Evolutionary conservation across 805 yeast species (phyloP), one percentile per base, ranked within the genome.

Genomic region (Jamesozyma piceae): DNA sequence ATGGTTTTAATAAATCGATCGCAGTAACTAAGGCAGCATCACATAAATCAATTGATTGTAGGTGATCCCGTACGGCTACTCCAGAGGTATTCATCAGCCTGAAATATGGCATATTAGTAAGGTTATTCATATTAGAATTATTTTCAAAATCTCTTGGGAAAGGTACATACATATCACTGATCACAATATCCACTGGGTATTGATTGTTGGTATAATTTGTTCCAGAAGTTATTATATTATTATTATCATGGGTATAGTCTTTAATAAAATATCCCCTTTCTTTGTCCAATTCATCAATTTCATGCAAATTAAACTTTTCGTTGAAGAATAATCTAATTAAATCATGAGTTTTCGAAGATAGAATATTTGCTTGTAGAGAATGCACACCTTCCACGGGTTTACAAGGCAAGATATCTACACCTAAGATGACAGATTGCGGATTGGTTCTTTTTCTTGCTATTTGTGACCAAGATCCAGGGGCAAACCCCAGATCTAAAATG

Each of bases 71-170:
- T 33, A 82, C 78, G 9, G 80, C 75, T 33, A 85, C 65, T 3
- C 98, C 97, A 13, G 88, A 71, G 3, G 97, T 86, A 57, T 90
- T 90, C 38, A 87, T 84, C 84, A 90, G 82, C 97, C 96, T 90
- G 65, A 69, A 69, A 59, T 78, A 82, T 37, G 95, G 78, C 43
- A 74, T 74, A 78, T 80, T 81, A 80, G 85, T 77, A 71, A 82
- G 75, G 64, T 75, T 67, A 57, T 68, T 70, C 20, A 66, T 55
- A 26, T 60, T 58, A 37, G 22, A 8, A 5, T 21, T 22, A 32
- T 35, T 34, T 18, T 18, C 18, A 33, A 37, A 39, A 38, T 43
- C 38, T 52, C 74, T 79, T 39, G 74, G 68, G 67, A 71, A 64
- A 38, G 79, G 82, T 58, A 71, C 90, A 71, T 82, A 82, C 94